Percentiles rank a stretch among this genome's conserved stretches.
phyloP scores from a whole-genome alignment of 192 early-diverging fungal genomes.

The Jimgerdemannia lactiflua region DNA sequence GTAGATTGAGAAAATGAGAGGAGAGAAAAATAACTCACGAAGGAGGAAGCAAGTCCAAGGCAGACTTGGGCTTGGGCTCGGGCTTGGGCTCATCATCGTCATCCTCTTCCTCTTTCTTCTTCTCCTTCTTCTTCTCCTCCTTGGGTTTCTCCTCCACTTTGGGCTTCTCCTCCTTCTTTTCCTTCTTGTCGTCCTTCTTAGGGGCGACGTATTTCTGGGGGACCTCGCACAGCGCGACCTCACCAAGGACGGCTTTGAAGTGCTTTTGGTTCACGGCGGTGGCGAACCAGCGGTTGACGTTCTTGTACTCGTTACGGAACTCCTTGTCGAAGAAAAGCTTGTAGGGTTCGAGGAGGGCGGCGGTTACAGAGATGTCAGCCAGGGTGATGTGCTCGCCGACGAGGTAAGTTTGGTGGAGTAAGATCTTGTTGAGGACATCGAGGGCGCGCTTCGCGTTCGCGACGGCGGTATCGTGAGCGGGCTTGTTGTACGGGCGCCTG shows the following conservation, averaged over 20 bases:
- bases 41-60: constrained; percentile 82
- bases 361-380: constrained; percentile 80
- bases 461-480: constrained; percentile 66
- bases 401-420: constrained; percentile 86
- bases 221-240: constrained; percentile 59
- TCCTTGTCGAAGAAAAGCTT: constrained; percentile 63
- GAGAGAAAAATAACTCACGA: constrained; percentile 24
- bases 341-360: constrained; percentile 44
- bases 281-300: constrained; percentile 91
- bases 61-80: constrained; percentile 89
- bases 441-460: constrained; percentile 64
- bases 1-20: neutral
- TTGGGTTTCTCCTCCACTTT: constrained; percentile 43
- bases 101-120: constrained; percentile 34
- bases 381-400: constrained; percentile 92
- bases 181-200: constrained; percentile 40
- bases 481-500: constrained; percentile 32
- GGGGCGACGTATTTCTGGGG: constrained; percentile 44
- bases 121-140: constrained; percentile 55
- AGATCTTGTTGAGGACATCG: constrained; percentile 71
- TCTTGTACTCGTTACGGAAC: constrained; percentile 83
- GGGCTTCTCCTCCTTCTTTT: constrained; percentile 48
- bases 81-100: constrained; percentile 64
- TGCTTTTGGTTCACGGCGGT: constrained; percentile 81
- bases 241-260: constrained; percentile 82